phyloP scores from a whole-genome alignment of 495 filamentous ascomycete species.

The Hypoxylon perforatum region DNA sequence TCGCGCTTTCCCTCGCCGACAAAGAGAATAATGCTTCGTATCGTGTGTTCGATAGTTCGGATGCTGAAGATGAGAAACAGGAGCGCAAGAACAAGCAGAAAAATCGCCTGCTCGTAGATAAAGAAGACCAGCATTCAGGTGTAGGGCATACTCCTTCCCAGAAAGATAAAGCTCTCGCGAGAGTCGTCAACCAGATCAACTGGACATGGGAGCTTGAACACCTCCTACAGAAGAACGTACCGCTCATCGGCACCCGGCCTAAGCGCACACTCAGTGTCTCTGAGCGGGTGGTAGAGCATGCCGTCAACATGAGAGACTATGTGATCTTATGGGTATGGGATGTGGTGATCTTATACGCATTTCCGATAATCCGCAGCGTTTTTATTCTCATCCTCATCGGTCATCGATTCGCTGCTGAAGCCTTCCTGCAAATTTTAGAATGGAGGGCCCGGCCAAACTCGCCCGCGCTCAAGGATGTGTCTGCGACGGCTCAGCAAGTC shows the following conservation, averaged over 20 bases:
- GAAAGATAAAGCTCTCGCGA: slow-evolving; percentile 82
- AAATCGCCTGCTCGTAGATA: slow-evolving; percentile 78
- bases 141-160: slow-evolving; percentile 77
- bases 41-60: slow-evolving; percentile 57
- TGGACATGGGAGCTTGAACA: slow-evolving; percentile 90
- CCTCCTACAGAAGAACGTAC: slow-evolving; percentile 87
- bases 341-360: slow-evolving; percentile 77
- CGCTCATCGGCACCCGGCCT: slow-evolving; percentile 79
- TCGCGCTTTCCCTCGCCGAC: slow-evolving; percentile 87
- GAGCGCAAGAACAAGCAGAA: slow-evolving; percentile 63
- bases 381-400: slow-evolving; percentile 82
- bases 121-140: slow-evolving; percentile 83
- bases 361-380: slow-evolving; percentile 76
- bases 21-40: slow-evolving; percentile 60
- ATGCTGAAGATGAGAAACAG: slow-evolving; percentile 73
- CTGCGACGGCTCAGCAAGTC: slow-evolving; percentile 96
- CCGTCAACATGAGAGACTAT: slow-evolving; percentile 82
- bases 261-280: slow-evolving; percentile 91
- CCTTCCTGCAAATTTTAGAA: slow-evolving; percentile 82
- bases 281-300: slow-evolving; percentile 94
- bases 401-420: slow-evolving; percentile 85
- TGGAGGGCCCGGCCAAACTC: slow-evolving; percentile 85
- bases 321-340: slow-evolving; percentile 75
- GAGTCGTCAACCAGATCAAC: slow-evolving; percentile 94
- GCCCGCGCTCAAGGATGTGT: slow-evolving; percentile 92